These are phyloP conservation scores for Pseudogymnoascus sp. DNA, from an alignment of 2,329 filamentous ascomycete species.

Conservation along the genomic window DNA sequence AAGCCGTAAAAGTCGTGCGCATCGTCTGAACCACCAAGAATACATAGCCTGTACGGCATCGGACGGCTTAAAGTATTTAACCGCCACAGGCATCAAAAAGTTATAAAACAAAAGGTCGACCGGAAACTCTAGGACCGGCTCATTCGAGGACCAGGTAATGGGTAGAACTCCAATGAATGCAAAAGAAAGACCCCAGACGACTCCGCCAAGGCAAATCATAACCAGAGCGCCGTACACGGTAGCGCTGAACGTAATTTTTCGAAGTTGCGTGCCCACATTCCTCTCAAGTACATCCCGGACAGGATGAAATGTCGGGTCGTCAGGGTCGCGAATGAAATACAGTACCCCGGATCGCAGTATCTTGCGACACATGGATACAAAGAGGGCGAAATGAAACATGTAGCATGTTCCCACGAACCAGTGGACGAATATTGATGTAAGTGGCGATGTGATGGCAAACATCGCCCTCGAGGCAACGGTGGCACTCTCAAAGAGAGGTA, in stretches of 20 bases:
- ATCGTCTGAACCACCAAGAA: slow-evolving; percentile 90
- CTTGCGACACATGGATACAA: slow-evolving; percentile 97
- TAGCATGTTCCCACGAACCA: slow-evolving; percentile 99
- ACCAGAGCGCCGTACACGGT: slow-evolving; percentile 92
- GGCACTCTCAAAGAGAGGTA: slow-evolving; percentile 80
- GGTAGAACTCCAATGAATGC: slow-evolving; percentile 66
- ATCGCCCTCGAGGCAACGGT: slow-evolving; percentile 67
- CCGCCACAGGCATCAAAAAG: slow-evolving; percentile 81
- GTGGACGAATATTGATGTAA: slow-evolving; percentile 91
- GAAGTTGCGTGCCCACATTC: slow-evolving; percentile 81
- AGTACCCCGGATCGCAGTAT: slow-evolving; percentile 92
- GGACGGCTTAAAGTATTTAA: slow-evolving; percentile 77
- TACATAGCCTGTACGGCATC: slow-evolving; percentile 80
- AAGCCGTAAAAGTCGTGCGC: slow-evolving; percentile 69
- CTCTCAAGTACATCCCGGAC: slow-evolving; percentile 94
- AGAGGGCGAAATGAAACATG: slow-evolving; percentile 99
- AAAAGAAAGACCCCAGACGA: slow-evolving; percentile 81
- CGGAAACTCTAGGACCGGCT: slow-evolving; percentile 88
- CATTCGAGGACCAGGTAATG: slow-evolving; percentile 86
- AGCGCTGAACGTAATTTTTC: slow-evolving; percentile 93
- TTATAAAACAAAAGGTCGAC: slow-evolving; percentile 95
- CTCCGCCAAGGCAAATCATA: slow-evolving; percentile 84
- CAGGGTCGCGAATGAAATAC: slow-evolving; percentile 96
- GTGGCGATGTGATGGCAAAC: slow-evolving; percentile 70
- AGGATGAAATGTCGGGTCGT: slow-evolving; percentile 96